Base-by-base conservation (phyloP, 768 basidiomycete genomes). In the Hydnum rufescens region DNA sequence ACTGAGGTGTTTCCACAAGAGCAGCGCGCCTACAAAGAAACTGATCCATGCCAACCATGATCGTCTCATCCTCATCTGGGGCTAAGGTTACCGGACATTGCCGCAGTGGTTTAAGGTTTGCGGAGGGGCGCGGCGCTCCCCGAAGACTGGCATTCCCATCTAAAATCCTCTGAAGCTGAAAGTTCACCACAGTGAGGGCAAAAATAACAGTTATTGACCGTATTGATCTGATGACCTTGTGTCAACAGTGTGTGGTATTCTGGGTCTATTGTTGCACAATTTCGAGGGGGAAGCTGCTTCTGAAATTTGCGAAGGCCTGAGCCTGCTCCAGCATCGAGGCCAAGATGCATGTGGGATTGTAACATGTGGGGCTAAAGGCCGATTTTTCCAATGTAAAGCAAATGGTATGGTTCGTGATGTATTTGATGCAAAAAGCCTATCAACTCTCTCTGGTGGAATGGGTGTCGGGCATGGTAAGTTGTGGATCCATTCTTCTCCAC, bases 401-500 rank as follows among this genome's bases (percentile, higher is more conserved):
- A 99, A 97, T 62, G 95, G 95, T 42, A 97, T 99, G 95, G 93
- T 99, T 59, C 74, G 92, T 50, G 95, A 99, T 62, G 82, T 97
- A 55, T 89, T 97, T 65, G 92, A 97, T 64, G 70, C 74, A 32
- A 75, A 73, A 60, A 75, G 82, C 3, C 68, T 97, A 53, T 71
- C 76, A 39, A 78, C 76, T 55, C 67, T 99, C 55, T 72, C 83
- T 56, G 95, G 95, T 3, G 79, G 83, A 43, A 99, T 99, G 95
- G 95, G 95, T 52, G 77, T 99, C 51, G 95, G 95, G 0, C 95
- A 99, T 65, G 92, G 93, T 93, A 59, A 57, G 74, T 60, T 25
- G 28, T 18, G 48, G 19, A 31, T 32, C 28, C 32, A 19, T 28
- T 51, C 23, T 34, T 29, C 23, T 28, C 39, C 30, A 19, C 46